phyloP scores from a whole-genome alignment of 2,329 filamentous ascomycete genomes.

The Penicillium corylophilum region DNA sequence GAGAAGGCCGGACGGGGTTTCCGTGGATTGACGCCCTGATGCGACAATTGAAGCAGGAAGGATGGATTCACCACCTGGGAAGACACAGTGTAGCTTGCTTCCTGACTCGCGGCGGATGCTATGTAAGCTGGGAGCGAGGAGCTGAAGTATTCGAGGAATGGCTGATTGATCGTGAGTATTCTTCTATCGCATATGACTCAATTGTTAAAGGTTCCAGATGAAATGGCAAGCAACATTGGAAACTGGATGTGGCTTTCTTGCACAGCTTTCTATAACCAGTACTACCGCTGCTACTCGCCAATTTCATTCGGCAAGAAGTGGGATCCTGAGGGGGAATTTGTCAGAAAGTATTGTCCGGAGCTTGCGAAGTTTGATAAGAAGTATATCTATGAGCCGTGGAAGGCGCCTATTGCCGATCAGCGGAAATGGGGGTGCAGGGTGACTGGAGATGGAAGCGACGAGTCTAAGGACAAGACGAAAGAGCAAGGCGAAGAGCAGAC shows the following conservation, averaged over 20 bases:
- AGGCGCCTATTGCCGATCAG: constrained; percentile 66
- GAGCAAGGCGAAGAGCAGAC: constrained; percentile 35
- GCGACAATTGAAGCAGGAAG: constrained; percentile 68
- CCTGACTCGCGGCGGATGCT: constrained; percentile 75
- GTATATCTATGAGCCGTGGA: constrained; percentile 79
- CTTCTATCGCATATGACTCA: background rate
- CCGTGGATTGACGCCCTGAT: constrained; percentile 80
- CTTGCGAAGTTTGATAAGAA: constrained; percentile 61
- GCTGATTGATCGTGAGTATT: constrained; percentile 60
- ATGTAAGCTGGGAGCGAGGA: constrained; percentile 75
- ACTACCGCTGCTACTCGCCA: constrained; percentile 49
- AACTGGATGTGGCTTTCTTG: constrained; percentile 60
- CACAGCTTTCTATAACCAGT: constrained; percentile 63
- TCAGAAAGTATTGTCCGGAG: constrained; percentile 67
- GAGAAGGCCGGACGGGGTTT: constrained; percentile 68
- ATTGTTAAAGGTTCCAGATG: constrained; percentile 13
- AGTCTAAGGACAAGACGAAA: constrained; percentile 12
- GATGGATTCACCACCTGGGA: constrained; percentile 79
- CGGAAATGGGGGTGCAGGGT: constrained; percentile 66
- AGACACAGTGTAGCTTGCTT: constrained; percentile 78
- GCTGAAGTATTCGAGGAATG: constrained; percentile 76
- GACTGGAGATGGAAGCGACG: constrained; percentile 53
- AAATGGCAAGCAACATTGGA: constrained; percentile 27
- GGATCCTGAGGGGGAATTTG: constrained; percentile 64
- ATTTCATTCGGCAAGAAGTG: constrained; percentile 73